Evolutionary conservation across 2,329 filamentous ascomycete genomes (phyloP), one percentile per base, ranked within the genome.

Genomic region (Chaetomiaceae sp.): DNA sequence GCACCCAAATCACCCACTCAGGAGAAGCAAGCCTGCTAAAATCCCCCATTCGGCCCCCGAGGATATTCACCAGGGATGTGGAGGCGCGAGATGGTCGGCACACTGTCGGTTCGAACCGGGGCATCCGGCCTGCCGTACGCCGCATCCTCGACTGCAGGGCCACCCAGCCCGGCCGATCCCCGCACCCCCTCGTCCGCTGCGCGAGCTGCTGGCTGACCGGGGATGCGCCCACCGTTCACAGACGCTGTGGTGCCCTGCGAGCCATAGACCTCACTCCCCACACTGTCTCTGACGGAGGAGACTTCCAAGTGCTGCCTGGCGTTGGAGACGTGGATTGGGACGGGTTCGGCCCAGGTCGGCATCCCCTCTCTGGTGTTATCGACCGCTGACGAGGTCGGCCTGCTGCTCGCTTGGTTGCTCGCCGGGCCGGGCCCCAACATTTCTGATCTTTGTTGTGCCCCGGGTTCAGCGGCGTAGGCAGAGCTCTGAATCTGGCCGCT

Each of bases 41-140:
- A 38, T 12, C 45, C 45, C 20, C 37, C 36, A 12, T 18, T 30
- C 15, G 47, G 42, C 2, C 38, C 38, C 52, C 64, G 71, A 8
- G 81, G 81, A 59, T 75, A 88, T 55, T 83, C 74, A 10, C 84
- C 84, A 3, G 84, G 84, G 15, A 88, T 75, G 58, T 85, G 82
- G 41, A 88, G 65, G 58, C 83, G 75, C 45, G 79, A 81, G 36
- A 86, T 77, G 22, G 75, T 78, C 11, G 73, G 70, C 6, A 72
- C 68, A 53, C 74, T 72, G 38, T 71, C 66, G 12, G 63, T 66
- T 39, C 70, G 66, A 58, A 32, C 36, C 11, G 45, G 37, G 8
- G 36, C 47, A 6, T 27, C 43, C 7, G 57, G 53, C 11, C 54
- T 51, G 5, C 24, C 17, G 2, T 37, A 4, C 7, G 34, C 19